Conservation (phyloP, 129 eudicot genomes). For the Daucus carota region DNA sequence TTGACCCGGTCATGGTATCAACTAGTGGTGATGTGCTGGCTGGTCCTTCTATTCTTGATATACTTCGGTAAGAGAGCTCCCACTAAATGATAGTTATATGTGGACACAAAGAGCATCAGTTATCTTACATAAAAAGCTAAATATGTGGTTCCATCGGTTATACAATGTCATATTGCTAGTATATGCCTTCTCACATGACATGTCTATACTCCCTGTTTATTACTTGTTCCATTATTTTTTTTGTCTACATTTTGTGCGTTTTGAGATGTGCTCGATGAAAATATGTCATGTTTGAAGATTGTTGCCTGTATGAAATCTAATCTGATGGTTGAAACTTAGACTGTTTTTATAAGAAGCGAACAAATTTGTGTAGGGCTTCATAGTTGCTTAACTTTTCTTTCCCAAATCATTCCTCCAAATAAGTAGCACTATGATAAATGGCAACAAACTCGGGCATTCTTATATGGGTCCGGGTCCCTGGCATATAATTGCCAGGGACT, state of each 20-base stretch:
- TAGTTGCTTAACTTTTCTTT: not conserved
- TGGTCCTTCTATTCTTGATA: constrained; percentile 56
- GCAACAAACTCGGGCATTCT: not conserved
- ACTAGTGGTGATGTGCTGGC: constrained; percentile 88
- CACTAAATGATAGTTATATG: not conserved
- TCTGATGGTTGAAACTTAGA: not conserved
- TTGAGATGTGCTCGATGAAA: not conserved
- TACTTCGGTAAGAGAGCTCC: constrained; percentile 41
- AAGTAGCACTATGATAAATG: not conserved
- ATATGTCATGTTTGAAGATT: not conserved
- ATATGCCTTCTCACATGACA: not conserved
- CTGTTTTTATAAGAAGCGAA: not conserved
- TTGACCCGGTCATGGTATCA: constrained; percentile 98
- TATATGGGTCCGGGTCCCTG: too few relatives aligned
- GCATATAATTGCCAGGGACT: too few relatives aligned
- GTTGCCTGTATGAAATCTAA: not conserved
- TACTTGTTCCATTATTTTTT: not conserved
- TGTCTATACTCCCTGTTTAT: not conserved
- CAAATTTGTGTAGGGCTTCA: not conserved
- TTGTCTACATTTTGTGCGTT: not conserved
- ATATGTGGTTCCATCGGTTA: not conserved
- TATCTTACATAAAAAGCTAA: not conserved
- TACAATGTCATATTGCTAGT: not conserved
- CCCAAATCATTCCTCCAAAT: not conserved
- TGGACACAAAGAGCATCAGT: not conserved